Evolutionary conservation across 768 basidiomycete species (phyloP).

Genomic region (Tulasnella calospora): DNA sequence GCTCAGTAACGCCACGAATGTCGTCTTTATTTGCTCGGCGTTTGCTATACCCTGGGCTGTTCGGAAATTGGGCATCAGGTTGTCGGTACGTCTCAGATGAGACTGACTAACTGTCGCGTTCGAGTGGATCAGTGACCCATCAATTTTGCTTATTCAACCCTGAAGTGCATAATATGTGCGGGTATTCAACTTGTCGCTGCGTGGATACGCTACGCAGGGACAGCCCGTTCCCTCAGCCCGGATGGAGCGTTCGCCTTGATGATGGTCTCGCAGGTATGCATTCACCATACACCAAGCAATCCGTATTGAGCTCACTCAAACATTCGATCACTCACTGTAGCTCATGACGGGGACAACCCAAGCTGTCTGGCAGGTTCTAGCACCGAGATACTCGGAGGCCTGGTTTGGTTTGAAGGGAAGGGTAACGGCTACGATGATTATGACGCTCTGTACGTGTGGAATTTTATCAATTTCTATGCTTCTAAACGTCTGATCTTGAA

Average conservation of each 20-base stretch:
- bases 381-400: conserved; percentile 73
- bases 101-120: neutral
- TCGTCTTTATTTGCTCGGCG: conserved; percentile 58
- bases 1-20: conserved; percentile 65
- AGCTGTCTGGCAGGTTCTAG: conserved; percentile 69
- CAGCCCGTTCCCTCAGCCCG: conserved; percentile 48
- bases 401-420: conserved; percentile 77
- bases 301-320: neutral
- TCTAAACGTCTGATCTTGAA: neutral
- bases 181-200: conserved; percentile 53
- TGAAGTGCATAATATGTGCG: conserved; percentile 59
- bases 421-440: conserved; percentile 67
- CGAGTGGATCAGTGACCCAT: conserved; percentile 46
- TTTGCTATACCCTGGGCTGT: conserved; percentile 55
- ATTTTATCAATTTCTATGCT: neutral
- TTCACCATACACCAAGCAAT: neutral
- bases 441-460: conserved; percentile 43
- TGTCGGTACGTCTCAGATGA: conserved; percentile 35
- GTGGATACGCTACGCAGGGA: conserved; percentile 79
- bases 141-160: neutral
- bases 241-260: conserved; percentile 60
- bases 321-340: conserved; percentile 37
- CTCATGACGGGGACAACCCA: conserved; percentile 60
- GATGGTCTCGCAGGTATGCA: conserved; percentile 61
- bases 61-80: conserved; percentile 54